phyloP scores from a whole-genome alignment of 2,329 filamentous ascomycete species.

The Xylariomycetidae sp. region DNA sequence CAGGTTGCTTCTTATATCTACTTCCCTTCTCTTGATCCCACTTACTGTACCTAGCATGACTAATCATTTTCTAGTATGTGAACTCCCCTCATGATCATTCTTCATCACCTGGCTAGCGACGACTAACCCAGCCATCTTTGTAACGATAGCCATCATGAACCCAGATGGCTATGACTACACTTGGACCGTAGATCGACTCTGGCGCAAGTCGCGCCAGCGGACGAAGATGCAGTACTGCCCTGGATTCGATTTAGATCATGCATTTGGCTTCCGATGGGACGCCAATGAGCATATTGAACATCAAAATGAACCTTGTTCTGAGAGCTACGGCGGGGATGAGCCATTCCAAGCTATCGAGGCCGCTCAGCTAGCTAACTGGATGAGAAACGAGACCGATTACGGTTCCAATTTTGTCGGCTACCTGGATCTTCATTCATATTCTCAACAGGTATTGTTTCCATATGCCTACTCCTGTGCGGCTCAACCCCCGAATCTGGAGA shows the following conservation, averaged over 20 bases:
- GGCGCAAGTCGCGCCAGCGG: conserved; percentile 88
- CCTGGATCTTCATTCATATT: conserved; percentile 90
- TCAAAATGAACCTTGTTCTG: conserved; percentile 78
- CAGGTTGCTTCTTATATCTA: too few relatives aligned
- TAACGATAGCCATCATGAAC: conserved; percentile 83
- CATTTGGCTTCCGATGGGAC: conserved; percentile 83
- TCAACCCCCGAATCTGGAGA: conserved; percentile 81
- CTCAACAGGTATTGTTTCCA: conserved; percentile 89
- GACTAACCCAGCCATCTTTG: too few relatives aligned
- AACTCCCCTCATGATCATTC: too few relatives aligned
- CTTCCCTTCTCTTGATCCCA: too few relatives aligned
- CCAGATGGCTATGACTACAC: conserved; percentile 93
- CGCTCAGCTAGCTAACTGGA: conserved; percentile 72
- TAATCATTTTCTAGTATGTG: too few relatives aligned
- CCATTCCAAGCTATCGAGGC: conserved; percentile 84
- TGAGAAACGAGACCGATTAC: conserved; percentile 67
- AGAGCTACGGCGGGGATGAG: conserved; percentile 78
- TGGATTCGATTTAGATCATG: conserved; percentile 84
- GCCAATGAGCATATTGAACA: conserved; percentile 53
- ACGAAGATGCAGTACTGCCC: conserved; percentile 79
- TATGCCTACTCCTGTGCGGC: conserved; percentile 80
- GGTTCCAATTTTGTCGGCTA: conserved; percentile 77
- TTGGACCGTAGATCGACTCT: conserved; percentile 86
- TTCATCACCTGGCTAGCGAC: too few relatives aligned
- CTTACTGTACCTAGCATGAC: too few relatives aligned